Base-by-base conservation (phyloP, 2,329 filamentous ascomycete genomes). In the Fusarium paranaense region DNA sequence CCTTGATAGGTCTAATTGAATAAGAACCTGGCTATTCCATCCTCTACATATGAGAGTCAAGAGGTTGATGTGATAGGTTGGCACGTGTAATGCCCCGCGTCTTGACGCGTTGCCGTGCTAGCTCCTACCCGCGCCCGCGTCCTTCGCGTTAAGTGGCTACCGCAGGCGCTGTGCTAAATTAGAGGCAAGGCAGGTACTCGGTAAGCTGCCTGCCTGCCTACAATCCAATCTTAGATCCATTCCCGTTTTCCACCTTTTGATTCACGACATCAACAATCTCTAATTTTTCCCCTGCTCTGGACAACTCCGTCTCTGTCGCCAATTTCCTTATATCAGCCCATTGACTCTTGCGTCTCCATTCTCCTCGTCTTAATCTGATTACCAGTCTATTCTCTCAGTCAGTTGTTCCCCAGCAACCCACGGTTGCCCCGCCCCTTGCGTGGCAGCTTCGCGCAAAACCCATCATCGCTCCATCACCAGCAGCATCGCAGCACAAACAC, bases 111-210 rank as follows among this genome's bases (percentile, higher is more conserved):
- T 65, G 64, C 62, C 32, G 11, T 22, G 20, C 25, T 20, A 45
- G 30, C 30, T 22, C 40, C 16, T 20, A 16, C n/a, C 42, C 27
- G 32, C 37, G 32, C 33, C 62, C 58, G 54, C 72, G 20, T 27
- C 27, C 47, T 54, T 27, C 56, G 72, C 66, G 72, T 74, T 67
- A 74, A 74, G 69, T 74, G 72, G 57, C 57, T 69, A 67, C 67
- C 45, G 40, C 56, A 42, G 47, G 30, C 27, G 7, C 47, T 32
- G 27, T 54, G 47, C 47, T 54, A 54, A 54, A 32, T 54, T 54
- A 54, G 47, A 32, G 47, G 47, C 56, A 57, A 25, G 52, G 56
- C 35, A 38, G 20, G 33, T 40, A 38, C 56, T n/a, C 69, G 62
- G 67, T 71, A 70, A 66, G 67, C 62, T 66, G 71, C 71, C 71